These are phyloP conservation scores for Phytopythium aichiense DNA, from an alignment of 352 stramenopile species.

Conservation along the genomic window DNA sequence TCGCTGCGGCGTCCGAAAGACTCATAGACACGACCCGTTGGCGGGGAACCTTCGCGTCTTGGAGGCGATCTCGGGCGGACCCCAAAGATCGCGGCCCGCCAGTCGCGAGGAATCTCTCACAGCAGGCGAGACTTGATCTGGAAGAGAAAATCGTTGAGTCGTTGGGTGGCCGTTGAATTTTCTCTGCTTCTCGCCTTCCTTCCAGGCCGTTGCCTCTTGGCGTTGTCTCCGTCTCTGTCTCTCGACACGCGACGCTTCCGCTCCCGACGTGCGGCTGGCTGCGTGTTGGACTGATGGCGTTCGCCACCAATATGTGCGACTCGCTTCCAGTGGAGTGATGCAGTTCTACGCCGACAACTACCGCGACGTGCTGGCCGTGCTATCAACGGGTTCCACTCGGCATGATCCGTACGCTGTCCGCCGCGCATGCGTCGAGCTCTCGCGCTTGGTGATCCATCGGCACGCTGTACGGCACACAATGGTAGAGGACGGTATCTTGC, in stretches of 20 bases:
- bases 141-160: background rate
- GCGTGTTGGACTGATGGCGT: too few relatives aligned
- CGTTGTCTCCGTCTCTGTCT: background rate
- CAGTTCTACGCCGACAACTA: constrained; percentile 55
- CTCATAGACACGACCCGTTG: background rate
- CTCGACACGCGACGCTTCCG: constrained; percentile 1
- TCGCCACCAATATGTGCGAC: background rate
- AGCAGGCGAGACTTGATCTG: background rate
- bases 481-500: constrained; percentile 24
- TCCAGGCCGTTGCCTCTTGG: background rate
- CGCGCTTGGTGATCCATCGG: constrained; percentile 35
- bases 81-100: background rate
- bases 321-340: constrained; percentile 19
- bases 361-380: constrained; percentile 24
- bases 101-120: background rate
- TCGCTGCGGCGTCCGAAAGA: background rate
- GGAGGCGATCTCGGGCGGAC: too few relatives aligned
- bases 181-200: constrained; percentile 1
- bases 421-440: constrained; percentile 46
- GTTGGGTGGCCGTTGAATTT: background rate
- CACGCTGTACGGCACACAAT: constrained; percentile 24
- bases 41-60: background rate
- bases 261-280: too few relatives aligned
- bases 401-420: constrained; percentile 49
- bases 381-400: constrained; percentile 17